A percentile compares a stretch with the other conserved stretches of the same genome.
phyloP scores from a whole-genome alignment of 2,329 filamentous ascomycete species.

The Fonsecaea erecta region DNA sequence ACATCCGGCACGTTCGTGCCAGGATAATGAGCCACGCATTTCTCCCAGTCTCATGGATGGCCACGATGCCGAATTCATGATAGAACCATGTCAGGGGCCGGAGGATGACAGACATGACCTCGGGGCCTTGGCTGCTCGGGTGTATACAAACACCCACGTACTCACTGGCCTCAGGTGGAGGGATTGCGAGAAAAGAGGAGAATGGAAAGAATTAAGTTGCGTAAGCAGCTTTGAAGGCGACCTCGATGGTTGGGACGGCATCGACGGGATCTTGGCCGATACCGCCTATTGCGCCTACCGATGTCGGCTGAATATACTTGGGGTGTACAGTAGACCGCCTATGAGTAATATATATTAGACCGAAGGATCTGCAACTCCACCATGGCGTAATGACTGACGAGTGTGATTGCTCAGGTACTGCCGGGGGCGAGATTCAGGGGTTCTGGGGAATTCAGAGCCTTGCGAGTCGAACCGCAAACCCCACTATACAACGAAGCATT shows the following conservation, averaged over 20 bases:
- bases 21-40: slow-evolving; percentile 39
- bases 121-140: slow-evolving; percentile 8
- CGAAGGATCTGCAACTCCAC: slow-evolving; percentile 6
- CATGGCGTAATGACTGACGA: neutral
- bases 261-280: slow-evolving; percentile 10
- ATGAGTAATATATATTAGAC: slow-evolving; percentile 1
- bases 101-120: slow-evolving; percentile 22
- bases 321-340: neutral
- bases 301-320: slow-evolving; percentile 14
- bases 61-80: slow-evolving; percentile 37
- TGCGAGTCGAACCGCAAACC: neutral
- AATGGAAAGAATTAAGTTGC: slow-evolving; percentile 5
- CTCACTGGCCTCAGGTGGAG: slow-evolving; percentile 3
- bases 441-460: slow-evolving; percentile 12
- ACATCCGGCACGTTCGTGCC: slow-evolving; percentile 38
- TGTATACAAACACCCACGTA: slow-evolving; percentile 3
- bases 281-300: slow-evolving; percentile 11
- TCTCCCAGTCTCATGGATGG: slow-evolving; percentile 36
- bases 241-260: slow-evolving; percentile 1
- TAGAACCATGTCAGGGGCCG: slow-evolving; percentile 35
- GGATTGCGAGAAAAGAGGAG: neutral
- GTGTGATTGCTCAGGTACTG: neutral
- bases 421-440: neutral
- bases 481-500: neutral
- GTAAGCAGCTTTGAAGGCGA: slow-evolving; percentile 7